A percentile compares a stretch with the other conserved stretches of the same genome.
phyloP scores from a whole-genome alignment of 345 rosid genomes.

The Lumnitzera racemosa region DNA sequence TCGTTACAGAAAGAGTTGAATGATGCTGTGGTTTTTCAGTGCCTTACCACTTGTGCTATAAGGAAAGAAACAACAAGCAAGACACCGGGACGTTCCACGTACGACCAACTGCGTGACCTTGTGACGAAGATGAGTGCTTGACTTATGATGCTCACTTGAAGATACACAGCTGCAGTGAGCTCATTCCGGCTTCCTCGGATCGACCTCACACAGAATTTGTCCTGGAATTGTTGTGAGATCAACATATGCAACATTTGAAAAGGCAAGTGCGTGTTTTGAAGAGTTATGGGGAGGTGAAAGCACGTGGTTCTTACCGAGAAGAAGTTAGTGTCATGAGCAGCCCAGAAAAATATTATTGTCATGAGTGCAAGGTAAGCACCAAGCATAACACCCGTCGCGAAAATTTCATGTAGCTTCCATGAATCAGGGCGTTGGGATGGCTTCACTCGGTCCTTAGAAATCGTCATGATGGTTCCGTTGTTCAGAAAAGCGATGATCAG shows the following conservation, averaged over 20 bases:
- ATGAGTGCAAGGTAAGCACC: slow-evolving; percentile 25
- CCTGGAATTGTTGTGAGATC: slow-evolving; percentile 8
- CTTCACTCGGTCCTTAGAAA: slow-evolving; percentile 28
- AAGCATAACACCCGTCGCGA: slow-evolving; percentile 22
- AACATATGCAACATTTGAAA: neutral
- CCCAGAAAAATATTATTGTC: slow-evolving; percentile 25
- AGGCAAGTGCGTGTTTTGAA: too few relatives aligned
- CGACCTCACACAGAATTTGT: slow-evolving; percentile 15
- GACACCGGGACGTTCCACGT: slow-evolving; percentile 20
- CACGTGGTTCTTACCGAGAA: slow-evolving; percentile 9
- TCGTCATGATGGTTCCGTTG: slow-evolving; percentile 29
- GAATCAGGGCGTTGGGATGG: slow-evolving; percentile 26
- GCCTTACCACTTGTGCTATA: slow-evolving; percentile 21
- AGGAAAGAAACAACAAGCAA: slow-evolving; percentile 17
- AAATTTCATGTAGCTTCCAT: slow-evolving; percentile 26
- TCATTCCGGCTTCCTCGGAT: neutral
- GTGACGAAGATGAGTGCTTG: slow-evolving; percentile 28
- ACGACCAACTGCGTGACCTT: slow-evolving; percentile 29
- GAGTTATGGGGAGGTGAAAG: too few relatives aligned
- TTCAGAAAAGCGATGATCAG: slow-evolving; percentile 27
- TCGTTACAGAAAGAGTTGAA: neutral
- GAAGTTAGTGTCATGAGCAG: slow-evolving; percentile 12
- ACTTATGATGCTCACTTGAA: slow-evolving; percentile 28
- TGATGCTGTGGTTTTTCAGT: neutral
- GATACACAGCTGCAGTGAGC: slow-evolving; percentile 22